Base-by-base conservation (phyloP, 2,329 filamentous ascomycete genomes). In the Xylaria hypoxylon region DNA sequence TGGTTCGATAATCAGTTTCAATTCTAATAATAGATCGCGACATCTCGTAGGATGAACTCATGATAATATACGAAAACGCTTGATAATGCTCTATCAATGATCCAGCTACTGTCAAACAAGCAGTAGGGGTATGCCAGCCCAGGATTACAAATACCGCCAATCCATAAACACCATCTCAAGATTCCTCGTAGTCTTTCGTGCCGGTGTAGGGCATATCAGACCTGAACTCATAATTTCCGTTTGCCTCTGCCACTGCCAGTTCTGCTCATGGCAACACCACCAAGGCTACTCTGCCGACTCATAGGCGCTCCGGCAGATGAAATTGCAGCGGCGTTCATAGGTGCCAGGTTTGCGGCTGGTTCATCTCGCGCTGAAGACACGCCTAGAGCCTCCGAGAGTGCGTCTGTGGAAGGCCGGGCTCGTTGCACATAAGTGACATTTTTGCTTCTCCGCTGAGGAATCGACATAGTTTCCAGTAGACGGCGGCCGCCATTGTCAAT, bases 181-280 rank as follows among this genome's bases (percentile, higher is more conserved):
- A 63, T 52, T 53, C 31, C 24, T 33, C 44, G 42, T n/a, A 53
- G 17, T 6, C 26, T 6, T 42, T 7, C 13, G 17, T 31, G 5
- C 19, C 28, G 13, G 4, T 55, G 24, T 24, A 3, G n/a, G 48
- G 28, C 6, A 44, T 47, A 22, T 15, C 26, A 40, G 19, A 42
- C 40, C 38, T 38, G 26, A 50, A 48, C 11, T 67, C 55, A 72
- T 38, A 59, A 59, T 61, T 77, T 77, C 44, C 76, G 70, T 66
- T 75, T 74, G 15, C 85, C 85, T 58, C 85, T 80, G 24, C 81
- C 82, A 68, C 84, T 86, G 50, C 82, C 80, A 26, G 80, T 83
- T 24, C 86, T 80, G 69, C 85, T 88, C 86, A 88, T 88, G 13
- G 84, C 80, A 35, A 83, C 83, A 47, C 86, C 86, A 26, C 85